Evolutionary conservation across 1,139 yeast species (phyloP).

Genomic region (Kodamaea anthophila): DNA sequence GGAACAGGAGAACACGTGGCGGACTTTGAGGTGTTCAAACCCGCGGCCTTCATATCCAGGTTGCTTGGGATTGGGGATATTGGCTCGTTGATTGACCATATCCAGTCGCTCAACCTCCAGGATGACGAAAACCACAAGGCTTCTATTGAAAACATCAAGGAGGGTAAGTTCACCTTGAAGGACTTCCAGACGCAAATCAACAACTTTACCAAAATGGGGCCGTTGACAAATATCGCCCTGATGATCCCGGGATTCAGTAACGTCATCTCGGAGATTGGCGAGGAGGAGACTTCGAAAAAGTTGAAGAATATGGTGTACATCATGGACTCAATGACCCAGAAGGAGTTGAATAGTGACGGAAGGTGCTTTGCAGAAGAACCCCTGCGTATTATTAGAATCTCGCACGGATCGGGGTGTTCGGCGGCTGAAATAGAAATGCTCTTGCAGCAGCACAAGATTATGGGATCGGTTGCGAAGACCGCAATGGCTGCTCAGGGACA

Average conservation of each 20-base stretch:
- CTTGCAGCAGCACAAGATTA: conserved; percentile 84
- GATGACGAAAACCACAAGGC: conserved; percentile 64
- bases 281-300: conserved; percentile 78
- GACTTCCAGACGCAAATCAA: conserved; percentile 95
- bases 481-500: conserved; percentile 47
- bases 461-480: conserved; percentile 87
- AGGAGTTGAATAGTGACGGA: conserved; percentile 91
- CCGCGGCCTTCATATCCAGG: conserved; percentile 82
- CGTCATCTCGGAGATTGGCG: conserved; percentile 81
- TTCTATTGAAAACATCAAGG: conserved; percentile 87
- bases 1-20: conserved; percentile 98
- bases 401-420: conserved; percentile 93
- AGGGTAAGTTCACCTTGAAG: conserved; percentile 87
- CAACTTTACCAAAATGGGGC: conserved; percentile 94
- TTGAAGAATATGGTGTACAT: conserved; percentile 87
- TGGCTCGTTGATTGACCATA: conserved; percentile 91
- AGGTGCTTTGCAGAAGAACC: conserved; percentile 76
- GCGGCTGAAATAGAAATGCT: conserved; percentile 93
- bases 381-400: conserved; percentile 79
- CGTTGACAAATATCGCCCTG: conserved; percentile 83
- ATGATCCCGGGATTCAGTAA: conserved; percentile 94
- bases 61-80: conserved; percentile 93
- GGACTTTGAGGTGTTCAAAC: conserved; percentile 88
- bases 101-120: conserved; percentile 80
- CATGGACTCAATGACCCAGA: conserved; percentile 93